Evolutionary conservation across 371 early-diverging fungal species (phyloP), one percentile per base, ranked within the genome.

Genomic region (Mucor indicus): DNA sequence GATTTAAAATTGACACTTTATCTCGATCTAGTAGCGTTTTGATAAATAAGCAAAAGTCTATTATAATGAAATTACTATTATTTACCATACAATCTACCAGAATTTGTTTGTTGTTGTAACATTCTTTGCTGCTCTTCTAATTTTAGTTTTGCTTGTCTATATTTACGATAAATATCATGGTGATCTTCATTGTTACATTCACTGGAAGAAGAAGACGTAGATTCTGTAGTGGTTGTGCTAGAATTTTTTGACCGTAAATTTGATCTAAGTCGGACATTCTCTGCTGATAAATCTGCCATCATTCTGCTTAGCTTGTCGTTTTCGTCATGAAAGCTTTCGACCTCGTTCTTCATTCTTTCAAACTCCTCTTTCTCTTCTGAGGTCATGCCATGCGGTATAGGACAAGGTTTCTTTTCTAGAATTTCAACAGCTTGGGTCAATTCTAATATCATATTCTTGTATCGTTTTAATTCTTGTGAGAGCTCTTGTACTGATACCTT

Each of bases 371-470:
- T 58, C 47, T 84, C 77, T 22, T 67, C 68, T 13, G 61, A 53
- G 2, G 80, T 56, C 75, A 81, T 82, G 20, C 82, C 81, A 44
- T 81, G 79, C 4, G 53, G 65, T n/a, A 66, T 59, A 3, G 75
- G 54, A 43, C 79, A 83, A 16, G 50, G 51, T 45, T 67, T 67
- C 48, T 72, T 69, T 38, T 75, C 67, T 12, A 84, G 48, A 1
- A 64, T 64, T 24, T 73, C 70, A 20, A 82, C 64, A 11, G 75
- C 78, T 23, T 53, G 38, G 38, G 69, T 64, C 2, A 75, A 54
- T 9, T 79, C 80, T 24, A 56, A 22, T 22, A 80, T 64, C 31
- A 78, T 64, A 7, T 63, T 61, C 22, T 77, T 79, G 57, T 77
- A 75, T 37, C 70, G 65, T 40, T 71, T 77, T 11, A 82, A 39